Conservation (phyloP, 371 early-diverging fungal species). For the Parasitella parasitica region DNA sequence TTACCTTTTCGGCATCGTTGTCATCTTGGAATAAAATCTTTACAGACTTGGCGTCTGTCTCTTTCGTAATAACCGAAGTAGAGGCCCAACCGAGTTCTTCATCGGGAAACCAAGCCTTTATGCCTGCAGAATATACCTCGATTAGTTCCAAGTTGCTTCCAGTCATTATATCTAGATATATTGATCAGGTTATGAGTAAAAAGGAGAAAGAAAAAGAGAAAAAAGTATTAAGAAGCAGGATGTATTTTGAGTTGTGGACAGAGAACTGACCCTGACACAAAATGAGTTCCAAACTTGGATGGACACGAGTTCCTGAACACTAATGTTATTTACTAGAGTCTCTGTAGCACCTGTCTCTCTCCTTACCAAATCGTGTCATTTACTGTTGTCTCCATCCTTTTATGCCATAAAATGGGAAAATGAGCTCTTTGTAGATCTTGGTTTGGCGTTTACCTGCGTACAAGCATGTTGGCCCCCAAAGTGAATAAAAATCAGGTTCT, state of each 20-base stretch:
- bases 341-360: neutral
- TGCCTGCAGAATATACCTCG: slow-evolving; percentile 66
- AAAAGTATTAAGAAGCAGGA: neutral
- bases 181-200: neutral
- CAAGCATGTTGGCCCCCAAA: too few species aligned
- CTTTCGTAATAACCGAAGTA: slow-evolving; percentile 61
- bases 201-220: neutral
- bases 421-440: neutral
- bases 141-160: slow-evolving; percentile 20
- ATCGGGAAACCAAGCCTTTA: slow-evolving; percentile 89
- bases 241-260: neutral
- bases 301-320: slow-evolving; percentile 10
- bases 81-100: slow-evolving; percentile 84
- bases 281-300: slow-evolving; percentile 10
- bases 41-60: slow-evolving; percentile 52
- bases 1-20: slow-evolving; percentile 54
- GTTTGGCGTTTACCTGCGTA: neutral
- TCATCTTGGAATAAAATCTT: slow-evolving; percentile 65
- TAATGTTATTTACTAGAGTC: too few species aligned
- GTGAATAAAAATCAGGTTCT: too few species aligned
- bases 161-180: slow-evolving; percentile 2
- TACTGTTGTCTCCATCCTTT: neutral
- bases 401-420: neutral
- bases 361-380: too few species aligned
- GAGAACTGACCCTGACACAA: too few species aligned